Evolutionary conservation across 345 rosid species (phyloP).

Genomic region (Linum usitatissimum): DNA sequence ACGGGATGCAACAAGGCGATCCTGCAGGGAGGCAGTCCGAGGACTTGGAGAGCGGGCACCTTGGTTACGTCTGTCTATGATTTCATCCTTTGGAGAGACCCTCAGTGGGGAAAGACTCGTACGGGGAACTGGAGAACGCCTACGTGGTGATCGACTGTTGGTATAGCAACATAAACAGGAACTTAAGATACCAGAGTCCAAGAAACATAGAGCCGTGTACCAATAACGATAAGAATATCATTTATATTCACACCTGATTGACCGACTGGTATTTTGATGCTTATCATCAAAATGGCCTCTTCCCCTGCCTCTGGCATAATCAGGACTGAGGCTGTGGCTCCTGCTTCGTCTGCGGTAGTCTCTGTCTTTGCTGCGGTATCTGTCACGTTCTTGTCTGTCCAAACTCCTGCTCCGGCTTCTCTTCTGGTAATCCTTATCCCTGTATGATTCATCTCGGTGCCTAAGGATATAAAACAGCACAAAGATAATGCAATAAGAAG

Average conservation of each 20-base stretch:
- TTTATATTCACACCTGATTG: conserved; percentile 8
- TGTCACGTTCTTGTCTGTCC: conserved; percentile 40
- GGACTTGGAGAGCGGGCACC: conserved; percentile 35
- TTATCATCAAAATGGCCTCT: conserved; percentile 40
- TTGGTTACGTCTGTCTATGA: conserved; percentile 33
- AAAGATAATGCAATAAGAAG: neutral
- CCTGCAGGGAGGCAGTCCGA: conserved; percentile 31
- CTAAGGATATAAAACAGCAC: conserved; percentile 11
- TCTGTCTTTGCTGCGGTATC: conserved; percentile 29
- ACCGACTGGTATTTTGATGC: conserved; percentile 32
- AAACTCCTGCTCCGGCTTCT: conserved; percentile 43
- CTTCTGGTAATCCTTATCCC: conserved; percentile 34
- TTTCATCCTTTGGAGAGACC: conserved; percentile 25
- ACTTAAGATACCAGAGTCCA: neutral
- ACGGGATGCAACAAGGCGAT: conserved; percentile 26
- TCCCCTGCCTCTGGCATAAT: conserved; percentile 29
- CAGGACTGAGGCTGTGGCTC: conserved; percentile 48
- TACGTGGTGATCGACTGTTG: conserved; percentile 41
- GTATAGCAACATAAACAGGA: conserved; percentile 1
- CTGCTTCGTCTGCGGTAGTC: conserved; percentile 30
- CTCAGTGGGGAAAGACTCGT: conserved; percentile 29
- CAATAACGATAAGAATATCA: neutral
- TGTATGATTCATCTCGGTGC: conserved; percentile 32
- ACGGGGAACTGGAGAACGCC: conserved; percentile 30
- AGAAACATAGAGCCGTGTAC: neutral